These are phyloP conservation scores for Cyberlindnera mississippiensis DNA, from an alignment of 805 yeast genomes.

Conservation along the genomic window DNA sequence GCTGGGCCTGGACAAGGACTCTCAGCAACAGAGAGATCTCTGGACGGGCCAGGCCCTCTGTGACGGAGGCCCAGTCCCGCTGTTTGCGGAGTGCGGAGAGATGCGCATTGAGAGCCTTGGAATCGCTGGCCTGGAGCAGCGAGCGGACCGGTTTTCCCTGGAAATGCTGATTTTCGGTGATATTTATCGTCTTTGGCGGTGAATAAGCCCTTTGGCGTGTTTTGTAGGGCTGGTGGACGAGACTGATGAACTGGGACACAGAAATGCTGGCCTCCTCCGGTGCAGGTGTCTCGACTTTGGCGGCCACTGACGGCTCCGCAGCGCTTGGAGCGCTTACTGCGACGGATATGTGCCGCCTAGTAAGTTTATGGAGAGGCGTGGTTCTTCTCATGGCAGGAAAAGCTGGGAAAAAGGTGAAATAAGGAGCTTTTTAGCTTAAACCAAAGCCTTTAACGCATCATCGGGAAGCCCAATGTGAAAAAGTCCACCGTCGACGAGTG, in stretches of 20 bases:
- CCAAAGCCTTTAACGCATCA: background rate
- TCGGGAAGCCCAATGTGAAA: too few species aligned
- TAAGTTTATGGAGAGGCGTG: background rate
- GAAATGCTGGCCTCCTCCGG: background rate
- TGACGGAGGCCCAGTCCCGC: slow-evolving; percentile 4
- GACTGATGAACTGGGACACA: slow-evolving; percentile 2
- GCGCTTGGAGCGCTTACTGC: slow-evolving; percentile 3
- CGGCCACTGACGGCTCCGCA: background rate
- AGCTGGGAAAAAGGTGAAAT: background rate
- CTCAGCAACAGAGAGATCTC: slow-evolving; percentile 15
- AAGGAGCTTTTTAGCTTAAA: background rate
- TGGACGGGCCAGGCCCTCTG: slow-evolving; percentile 7
- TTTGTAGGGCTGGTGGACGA: slow-evolving; percentile 5
- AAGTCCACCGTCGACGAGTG: background rate
- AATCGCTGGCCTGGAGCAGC: slow-evolving; percentile 3
- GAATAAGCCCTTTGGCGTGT: background rate
- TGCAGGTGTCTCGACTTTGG: slow-evolving; percentile 3
- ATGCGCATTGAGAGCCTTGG: background rate
- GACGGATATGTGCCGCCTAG: slow-evolving; percentile 5
- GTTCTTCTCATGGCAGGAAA: slow-evolving; percentile 1
- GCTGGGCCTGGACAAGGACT: slow-evolving; percentile 5
- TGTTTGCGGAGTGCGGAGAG: slow-evolving; percentile 1
- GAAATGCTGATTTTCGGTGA: background rate
- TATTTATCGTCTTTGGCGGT: background rate
- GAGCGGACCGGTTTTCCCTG: slow-evolving; percentile 1